Evolutionary conservation across 2,329 filamentous ascomycete species (phyloP), one percentile per base, ranked within the genome.

Genomic region (Diaporthe sp.): DNA sequence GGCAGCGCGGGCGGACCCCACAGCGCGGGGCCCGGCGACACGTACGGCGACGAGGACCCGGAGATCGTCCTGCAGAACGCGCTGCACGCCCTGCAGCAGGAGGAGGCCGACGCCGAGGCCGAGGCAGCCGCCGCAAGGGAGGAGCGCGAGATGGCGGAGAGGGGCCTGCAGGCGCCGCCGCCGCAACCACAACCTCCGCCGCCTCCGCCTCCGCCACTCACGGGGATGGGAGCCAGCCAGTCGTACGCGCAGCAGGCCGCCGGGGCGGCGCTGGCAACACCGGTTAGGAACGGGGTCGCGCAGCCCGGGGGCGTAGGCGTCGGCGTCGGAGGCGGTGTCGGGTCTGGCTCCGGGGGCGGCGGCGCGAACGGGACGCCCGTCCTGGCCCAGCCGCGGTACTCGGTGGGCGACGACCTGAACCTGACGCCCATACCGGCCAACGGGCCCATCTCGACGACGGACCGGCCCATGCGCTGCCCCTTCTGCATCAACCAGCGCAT

Each of bases 401-500:
- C 70, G 5, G 79, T 80, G 15, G 82, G 86, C 58, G 78, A 83
- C 5, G 86, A 89, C 47, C 83, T 91, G 45, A 89, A 85, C 5
- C 83, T 91, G 54, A 90, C 89, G 4, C 89, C 89, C 2, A 90
- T 90, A 64, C 86, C 88, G 38, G 86, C 87, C 22, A 86, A 86
- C 22, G 85, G 82, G 5, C 86, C 87, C 10, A 79, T 88, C 38
- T 83, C 86, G 5, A 81, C 82, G 8, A 83, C 84, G 42, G 87
- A 91, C 47, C 81, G 85, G 28, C 88, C 89, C 2, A 80, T 90
- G 38, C 85, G 89, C 25, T 92, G 90, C 77, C 90, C 90, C 1
- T 92, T 90, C 77, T 92, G 90, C 76, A 86, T 92, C 47, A 92
- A 91, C 77, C 88, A 90, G 77, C 85, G 90, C 8, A 90, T 91